phyloP scores from a whole-genome alignment of 2,329 filamentous ascomycete species.

The Fusarium luffae region DNA sequence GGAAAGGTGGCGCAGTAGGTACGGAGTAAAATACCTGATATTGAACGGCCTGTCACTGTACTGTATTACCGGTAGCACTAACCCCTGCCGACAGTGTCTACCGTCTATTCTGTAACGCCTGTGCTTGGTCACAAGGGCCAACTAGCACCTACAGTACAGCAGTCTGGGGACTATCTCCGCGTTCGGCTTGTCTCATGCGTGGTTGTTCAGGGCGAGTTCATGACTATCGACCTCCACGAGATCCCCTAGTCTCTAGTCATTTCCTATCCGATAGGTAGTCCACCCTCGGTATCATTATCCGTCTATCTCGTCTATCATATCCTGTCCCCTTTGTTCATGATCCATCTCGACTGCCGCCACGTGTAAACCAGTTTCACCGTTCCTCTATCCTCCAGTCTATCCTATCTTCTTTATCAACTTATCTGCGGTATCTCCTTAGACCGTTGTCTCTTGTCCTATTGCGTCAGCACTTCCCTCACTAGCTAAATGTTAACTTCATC shows the following conservation, averaged over 20 bases:
- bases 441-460: constrained; percentile 17
- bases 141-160: neutral
- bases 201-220: neutral
- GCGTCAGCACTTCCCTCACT: constrained; percentile 28
- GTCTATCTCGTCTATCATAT: neutral
- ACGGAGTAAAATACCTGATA: neutral
- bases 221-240: constrained; percentile 13
- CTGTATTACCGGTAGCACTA: neutral
- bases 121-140: constrained; percentile 27
- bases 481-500: constrained; percentile 31
- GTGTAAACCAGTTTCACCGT: constrained; percentile 5
- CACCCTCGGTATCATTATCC: constrained; percentile 9
- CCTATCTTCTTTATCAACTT: constrained; percentile 15
- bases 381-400: constrained; percentile 7
- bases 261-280: constrained; percentile 3
- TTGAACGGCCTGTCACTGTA: neutral
- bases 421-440: neutral
- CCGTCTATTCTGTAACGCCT: neutral
- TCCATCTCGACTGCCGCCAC: constrained; percentile 14
- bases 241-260: neutral
- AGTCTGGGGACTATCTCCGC: constrained; percentile 36
- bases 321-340: constrained; percentile 4
- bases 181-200: constrained; percentile 16
- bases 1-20: neutral
- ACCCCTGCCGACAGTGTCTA: neutral